Base-by-base conservation (phyloP, 2,329 filamentous ascomycete species). In the Fusarium staphyleae region DNA sequence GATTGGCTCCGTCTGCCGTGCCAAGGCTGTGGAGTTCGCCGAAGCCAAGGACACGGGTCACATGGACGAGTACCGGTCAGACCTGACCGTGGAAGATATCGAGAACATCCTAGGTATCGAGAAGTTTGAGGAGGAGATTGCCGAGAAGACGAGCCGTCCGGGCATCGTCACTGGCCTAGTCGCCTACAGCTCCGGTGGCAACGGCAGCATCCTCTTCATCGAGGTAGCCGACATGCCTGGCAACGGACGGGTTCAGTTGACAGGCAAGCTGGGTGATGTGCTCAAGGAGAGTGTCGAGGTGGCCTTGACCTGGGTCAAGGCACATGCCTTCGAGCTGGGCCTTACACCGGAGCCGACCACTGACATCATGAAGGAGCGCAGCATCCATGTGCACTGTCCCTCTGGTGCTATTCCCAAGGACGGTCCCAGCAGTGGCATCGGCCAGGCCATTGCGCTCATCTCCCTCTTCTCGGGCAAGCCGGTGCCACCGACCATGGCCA, bases 141-240 rank as follows among this genome's bases (percentile, higher is more conserved):
- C 95, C 11, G 93, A 96, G 72, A 91, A 90, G 69, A 85, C 85
- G 71, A 81, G 84, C 62, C 87, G 92, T 14, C 93, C 95, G 2
- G 95, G 95, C 50, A 90, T 99, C 50, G 93, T 99, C 30, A 99
- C 95, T 0, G 95, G 95, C 12, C 87, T 99, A 26, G 95, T 99
- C 13, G 95, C 95, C 8, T 99, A 97, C 77, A 91, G 88, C 69
- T 89, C 88, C 4, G 93, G 95, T 42, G 92, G 92, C 40, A 93
- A 97, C 72, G 95, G 95, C 58, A 93, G 90, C 70, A 99, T 99
- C 68, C 82, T 99, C 49, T 99, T 99, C 79, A 99, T 99, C 66
- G 95, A 99, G 75, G 91, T 97, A 36, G 91, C 93, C 10, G 93
- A 96, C 70, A 98, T 98, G 92, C 95, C 95, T 0, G 95, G 95